Evolutionary conservation across 495 filamentous ascomycete species (phyloP), one percentile per base, ranked within the genome.

Genomic region (Tuber microsphaerosporum): DNA sequence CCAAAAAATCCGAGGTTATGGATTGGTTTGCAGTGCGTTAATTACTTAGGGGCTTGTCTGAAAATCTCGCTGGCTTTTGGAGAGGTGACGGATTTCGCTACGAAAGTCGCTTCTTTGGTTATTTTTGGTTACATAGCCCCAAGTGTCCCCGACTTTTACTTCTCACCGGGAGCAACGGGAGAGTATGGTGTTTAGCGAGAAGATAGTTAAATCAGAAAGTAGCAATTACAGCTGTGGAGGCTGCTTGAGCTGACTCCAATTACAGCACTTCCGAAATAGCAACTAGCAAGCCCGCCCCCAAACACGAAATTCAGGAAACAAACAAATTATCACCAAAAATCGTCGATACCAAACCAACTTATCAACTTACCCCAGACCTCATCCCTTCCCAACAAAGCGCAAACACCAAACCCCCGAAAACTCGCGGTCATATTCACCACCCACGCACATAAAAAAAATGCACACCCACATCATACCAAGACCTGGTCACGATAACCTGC

Each of bases 401-500:
- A 17, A 65, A 8, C 56, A 34, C 56, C 26, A 61, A 61, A 2
- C n/a, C 56, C 56, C 26, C 12, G 34, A 65, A 65, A 31, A 17
- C 26, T 4, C 14, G 17, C 56, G 14, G 0, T 34, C 26, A 34
- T 10, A 65, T 31, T 6, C 56, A 31, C 56, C 26, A 61, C 51
- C 46, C 48, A 56, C 48, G 0, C 48, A 56, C 48, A n/a, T 9
- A 61, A 56, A 20, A n/a, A 2, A 65, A 31, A 26, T 65, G 56
- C 56, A 61, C 56, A 65, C 56, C 56, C 56, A 34, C 56, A 65
- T 65, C 56, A 65, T 65, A 65, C 56, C 56, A 65, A 65, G 56
- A 65, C 26, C 56, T 16, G 56, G 56, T 65, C 56, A 65, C 56
- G 56, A 31, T 65, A 65, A 17, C 14, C 56, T 65, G 56, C 26